Conservation (phyloP, 2,329 filamentous ascomycete species). For the Neopestalotiopsis sp. region DNA sequence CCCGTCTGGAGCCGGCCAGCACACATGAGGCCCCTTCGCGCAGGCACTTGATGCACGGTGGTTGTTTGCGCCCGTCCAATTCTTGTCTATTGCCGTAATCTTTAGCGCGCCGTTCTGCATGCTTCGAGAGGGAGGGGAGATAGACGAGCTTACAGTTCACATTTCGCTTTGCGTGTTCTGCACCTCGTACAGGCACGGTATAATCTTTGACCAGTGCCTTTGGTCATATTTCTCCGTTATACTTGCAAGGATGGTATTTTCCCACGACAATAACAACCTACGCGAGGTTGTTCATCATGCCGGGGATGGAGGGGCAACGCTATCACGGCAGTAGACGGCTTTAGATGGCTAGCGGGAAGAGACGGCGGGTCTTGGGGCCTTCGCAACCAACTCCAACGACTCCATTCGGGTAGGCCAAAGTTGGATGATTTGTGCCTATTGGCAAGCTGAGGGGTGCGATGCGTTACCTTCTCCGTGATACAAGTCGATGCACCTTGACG, state of each 20-base stretch:
- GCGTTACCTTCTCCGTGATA: neutral
- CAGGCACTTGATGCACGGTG: neutral
- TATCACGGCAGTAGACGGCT: neutral
- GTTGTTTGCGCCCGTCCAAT: neutral
- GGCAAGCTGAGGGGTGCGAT: neutral
- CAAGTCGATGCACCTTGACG: neutral
- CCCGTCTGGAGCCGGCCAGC: neutral
- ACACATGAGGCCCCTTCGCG: neutral
- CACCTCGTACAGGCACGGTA: neutral
- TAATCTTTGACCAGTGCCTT: neutral
- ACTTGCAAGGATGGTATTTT: neutral
- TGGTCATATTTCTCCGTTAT: neutral
- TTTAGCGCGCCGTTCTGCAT: neutral
- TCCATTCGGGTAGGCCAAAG: neutral
- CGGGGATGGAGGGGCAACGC: neutral
- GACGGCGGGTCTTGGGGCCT: neutral
- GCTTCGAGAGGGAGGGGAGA: neutral
- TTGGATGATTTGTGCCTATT: neutral
- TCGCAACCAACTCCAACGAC: neutral
- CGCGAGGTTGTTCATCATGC: neutral
- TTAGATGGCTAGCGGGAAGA: constrained; percentile 1
- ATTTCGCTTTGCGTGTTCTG: neutral
- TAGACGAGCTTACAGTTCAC: neutral
- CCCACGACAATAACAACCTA: neutral
- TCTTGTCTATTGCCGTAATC: neutral